Evolutionary conservation across 345 rosid genomes (phyloP).

Genomic region (Populus tremula): DNA sequence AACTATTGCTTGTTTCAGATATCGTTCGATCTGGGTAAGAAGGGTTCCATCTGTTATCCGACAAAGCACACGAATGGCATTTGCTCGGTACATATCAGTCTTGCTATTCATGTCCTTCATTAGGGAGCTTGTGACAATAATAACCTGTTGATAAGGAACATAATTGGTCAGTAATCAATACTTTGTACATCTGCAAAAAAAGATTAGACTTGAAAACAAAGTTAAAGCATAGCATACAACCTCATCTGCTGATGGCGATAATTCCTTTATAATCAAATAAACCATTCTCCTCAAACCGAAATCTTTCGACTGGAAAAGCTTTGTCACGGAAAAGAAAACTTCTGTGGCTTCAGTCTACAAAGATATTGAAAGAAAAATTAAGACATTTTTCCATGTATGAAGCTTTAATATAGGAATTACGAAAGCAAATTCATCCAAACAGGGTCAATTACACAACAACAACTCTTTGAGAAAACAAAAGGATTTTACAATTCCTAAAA

Average conservation of each 20-base stretch:
- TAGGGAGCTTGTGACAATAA: conserved; percentile 94
- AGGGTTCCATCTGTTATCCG: conserved; percentile 91
- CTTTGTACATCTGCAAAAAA: not conserved
- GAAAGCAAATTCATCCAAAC: not conserved
- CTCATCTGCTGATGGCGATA: conserved; percentile 98
- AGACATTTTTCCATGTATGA: not conserved
- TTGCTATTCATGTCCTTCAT: conserved; percentile 99
- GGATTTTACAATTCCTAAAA: conserved; percentile 3
- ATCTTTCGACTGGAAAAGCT: conserved; percentile 94
- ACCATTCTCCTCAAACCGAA: conserved; percentile 96
- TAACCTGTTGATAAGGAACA: conserved; percentile 49
- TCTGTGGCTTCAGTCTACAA: conserved; percentile 84
- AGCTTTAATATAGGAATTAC: not conserved
- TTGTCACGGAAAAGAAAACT: conserved; percentile 93
- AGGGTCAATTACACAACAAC: not conserved
- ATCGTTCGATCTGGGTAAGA: conserved; percentile 88
- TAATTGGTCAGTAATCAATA: conserved; percentile 17
- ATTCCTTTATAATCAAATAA: conserved; percentile 92
- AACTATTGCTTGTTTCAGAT: conserved; percentile 96
- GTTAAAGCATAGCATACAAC: conserved; percentile 34
- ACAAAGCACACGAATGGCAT: conserved; percentile 97
- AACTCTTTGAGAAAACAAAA: not conserved
- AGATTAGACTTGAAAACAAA: not conserved
- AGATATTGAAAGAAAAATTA: conserved; percentile 14
- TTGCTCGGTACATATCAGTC: conserved; percentile 96